Base-by-base conservation (phyloP, 2,329 filamentous ascomycete genomes). In the Aspergillus floridensis region DNA sequence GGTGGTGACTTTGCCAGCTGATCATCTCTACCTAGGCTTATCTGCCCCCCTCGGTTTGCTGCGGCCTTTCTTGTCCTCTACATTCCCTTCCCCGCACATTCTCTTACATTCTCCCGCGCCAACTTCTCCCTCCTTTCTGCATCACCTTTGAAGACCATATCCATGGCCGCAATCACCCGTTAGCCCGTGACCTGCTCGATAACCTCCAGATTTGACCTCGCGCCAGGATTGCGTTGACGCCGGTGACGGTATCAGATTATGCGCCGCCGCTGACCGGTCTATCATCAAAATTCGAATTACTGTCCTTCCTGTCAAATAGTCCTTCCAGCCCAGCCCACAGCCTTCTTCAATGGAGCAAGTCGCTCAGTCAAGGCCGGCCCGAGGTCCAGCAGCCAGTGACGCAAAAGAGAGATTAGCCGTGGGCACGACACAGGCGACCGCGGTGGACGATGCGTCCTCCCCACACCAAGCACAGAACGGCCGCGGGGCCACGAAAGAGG, bases 401-500 rank as follows among this genome's bases (percentile, higher is more conserved):
- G 51, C 65, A 53, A 54, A 51, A 32, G 56, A 58, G 55, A 61
- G 59, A 22, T 58, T 60, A 58, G 59, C 61, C 22, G 56, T 63
- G 44, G 54, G 63, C 19, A 65, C 62, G 26, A 46, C 60, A 46
- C 61, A 63, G 54, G 53, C 58, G 56, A 63, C 62, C 19, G 56
- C 56, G 7, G 50, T 58, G 12, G 66, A 68, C 29, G 57, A 64
- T 22, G 55, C 44, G 21, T 61, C 66, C 5, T 60, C 61, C 46
- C 26, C 56, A 31, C 60, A 57, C 21, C 31, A 47, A 19, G 61
- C 57, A 12, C 66, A 65, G 38, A 63, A 59, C 47, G 56, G 54
- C 21, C 65, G 55, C 7, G 55, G 38, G 31, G 63, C 60, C 6
- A 47, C 55, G 8, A 65, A 80, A 64, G 82, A 82, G 68, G 74